Percentiles rank a stretch among this genome's conserved stretches.
Evolutionary conservation across 345 rosid genomes (phyloP).

Genomic region (Lumnitzera littorea): DNA sequence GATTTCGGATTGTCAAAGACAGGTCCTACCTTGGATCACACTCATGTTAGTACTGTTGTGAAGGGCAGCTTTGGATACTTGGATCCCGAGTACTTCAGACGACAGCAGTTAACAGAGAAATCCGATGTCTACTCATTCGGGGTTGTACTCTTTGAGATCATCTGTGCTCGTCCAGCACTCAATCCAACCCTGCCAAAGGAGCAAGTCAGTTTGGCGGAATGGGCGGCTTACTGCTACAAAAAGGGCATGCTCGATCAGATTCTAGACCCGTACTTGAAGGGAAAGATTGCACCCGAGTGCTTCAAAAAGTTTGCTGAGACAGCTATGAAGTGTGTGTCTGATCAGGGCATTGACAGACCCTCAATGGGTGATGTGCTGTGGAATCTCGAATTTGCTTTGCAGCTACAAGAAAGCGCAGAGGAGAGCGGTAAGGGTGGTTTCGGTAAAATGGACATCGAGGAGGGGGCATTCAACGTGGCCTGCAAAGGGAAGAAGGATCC

Average conservation of each 20-base stretch:
- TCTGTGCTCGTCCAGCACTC: constrained; percentile 81
- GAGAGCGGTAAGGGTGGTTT: constrained; percentile 52
- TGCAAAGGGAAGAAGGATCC: constrained; percentile 58
- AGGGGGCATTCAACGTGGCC: constrained; percentile 34
- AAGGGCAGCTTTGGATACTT: constrained; percentile 32
- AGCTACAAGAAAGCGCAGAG: constrained; percentile 87
- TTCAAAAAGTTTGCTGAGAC: constrained; percentile 91
- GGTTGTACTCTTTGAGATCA: constrained; percentile 71
- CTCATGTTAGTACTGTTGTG: constrained; percentile 28
- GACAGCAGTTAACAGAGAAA: constrained; percentile 21
- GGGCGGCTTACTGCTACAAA: constrained; percentile 84
- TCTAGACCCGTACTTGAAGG: constrained; percentile 68
- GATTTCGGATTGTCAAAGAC: constrained; percentile 30
- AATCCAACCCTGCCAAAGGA: constrained; percentile 75
- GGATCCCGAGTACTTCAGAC: constrained; percentile 30
- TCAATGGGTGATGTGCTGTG: constrained; percentile 95
- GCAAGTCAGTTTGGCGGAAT: constrained; percentile 91
- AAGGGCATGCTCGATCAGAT: constrained; percentile 89
- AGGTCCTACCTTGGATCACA: constrained; percentile 12
- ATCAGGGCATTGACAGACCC: constrained; percentile 83
- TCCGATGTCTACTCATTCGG: constrained; percentile 67
- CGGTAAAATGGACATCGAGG: constrained; percentile 35
- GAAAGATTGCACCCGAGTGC: constrained; percentile 79
- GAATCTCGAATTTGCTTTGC: constrained; percentile 89
- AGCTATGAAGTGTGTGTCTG: constrained; percentile 84